A percentile compares a stretch with the other conserved stretches of the same genome.
Conservation (phyloP, 129 eudicot species). For the Apium graveolens region DNA sequence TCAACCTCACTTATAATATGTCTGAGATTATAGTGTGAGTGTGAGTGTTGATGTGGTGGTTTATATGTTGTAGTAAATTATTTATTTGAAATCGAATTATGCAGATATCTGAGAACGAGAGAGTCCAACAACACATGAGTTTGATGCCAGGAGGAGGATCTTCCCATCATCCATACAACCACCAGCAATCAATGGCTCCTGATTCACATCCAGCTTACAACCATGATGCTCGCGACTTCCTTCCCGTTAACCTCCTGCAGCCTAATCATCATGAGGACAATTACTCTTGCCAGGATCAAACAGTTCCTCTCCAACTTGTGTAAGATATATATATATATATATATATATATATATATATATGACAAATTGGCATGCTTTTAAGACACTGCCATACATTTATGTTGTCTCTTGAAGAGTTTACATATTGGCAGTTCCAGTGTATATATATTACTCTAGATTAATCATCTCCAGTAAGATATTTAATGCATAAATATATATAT, state of each 20-base stretch:
- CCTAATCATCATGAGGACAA: slow-evolving; percentile 15
- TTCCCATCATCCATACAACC: neutral
- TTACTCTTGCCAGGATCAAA: slow-evolving; percentile 23
- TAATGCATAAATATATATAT: neutral
- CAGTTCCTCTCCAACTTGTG: slow-evolving; percentile 35
- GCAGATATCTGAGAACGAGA: slow-evolving; percentile 44
- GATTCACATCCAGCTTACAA: slow-evolving; percentile 15
- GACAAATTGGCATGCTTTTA: neutral
- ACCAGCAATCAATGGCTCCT: slow-evolving; percentile 8
- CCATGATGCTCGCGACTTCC: slow-evolving; percentile 18
- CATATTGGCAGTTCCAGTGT: neutral
- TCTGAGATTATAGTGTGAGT: neutral
- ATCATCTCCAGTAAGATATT: neutral
- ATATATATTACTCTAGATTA: neutral
- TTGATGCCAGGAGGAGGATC: slow-evolving; percentile 26
- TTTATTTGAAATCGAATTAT: neutral
- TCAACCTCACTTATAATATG: neutral
- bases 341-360: too few species aligned
- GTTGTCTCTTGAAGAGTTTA: neutral
- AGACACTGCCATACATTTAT: neutral
- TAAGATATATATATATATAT: slow-evolving; percentile 5
- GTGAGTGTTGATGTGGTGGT: neutral
- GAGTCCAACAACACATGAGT: slow-evolving; percentile 35
- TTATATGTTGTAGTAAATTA: neutral
- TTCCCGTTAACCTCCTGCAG: slow-evolving; percentile 32